Base-by-base conservation (phyloP, 2,329 filamentous ascomycete genomes). In the Aureobasidium sp. region DNA sequence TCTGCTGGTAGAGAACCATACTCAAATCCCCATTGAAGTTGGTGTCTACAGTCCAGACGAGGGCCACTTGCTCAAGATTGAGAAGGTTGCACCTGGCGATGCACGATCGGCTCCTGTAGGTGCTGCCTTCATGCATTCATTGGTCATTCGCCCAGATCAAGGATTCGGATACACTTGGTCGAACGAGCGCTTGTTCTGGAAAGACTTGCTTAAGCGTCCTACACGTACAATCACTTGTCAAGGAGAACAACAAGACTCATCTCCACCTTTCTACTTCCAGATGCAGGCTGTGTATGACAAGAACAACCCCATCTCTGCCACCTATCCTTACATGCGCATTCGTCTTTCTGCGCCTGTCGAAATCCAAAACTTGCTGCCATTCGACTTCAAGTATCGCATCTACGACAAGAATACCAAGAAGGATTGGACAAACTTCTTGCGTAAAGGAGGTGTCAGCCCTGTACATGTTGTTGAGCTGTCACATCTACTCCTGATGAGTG, bases 321-420 rank as follows among this genome's bases (percentile, higher is more conserved):
- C 87, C 64, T 99, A 99, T 71, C 94, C 94, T 0, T 94, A 94
- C 73, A 97, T 99, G 94, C 87, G 86, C 63, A 82, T 99, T 66
- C 90, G 92, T 67, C 83, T 99, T 3, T 96, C 91, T 29, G 93
- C 94, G 0, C 94, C 95, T 0, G 85, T 99, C 15, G 93, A 96
- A 54, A 82, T 99, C 5, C 93, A 99, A 73, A 99, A 99, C 67
- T 78, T 99, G 47, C 77, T 99, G 41, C 94, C 94, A 0, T 97
- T 94, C 71, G 94, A 99, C 75, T 99, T 99, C 84, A 97, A 99
- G 75, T 99, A 99, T 74, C 86, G 93, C 61, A 97, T 99, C 61
- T 99, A 97, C 71, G 94, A 99, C 78, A 97, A 95, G 78, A 95
- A 96, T 73, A 97, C 92, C 0, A 95, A 93, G 79, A 96, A 95